These are phyloP conservation scores for Akanthomyces muscarius DNA, from an alignment of 2,329 filamentous ascomycete genomes.

Conservation along the genomic window DNA sequence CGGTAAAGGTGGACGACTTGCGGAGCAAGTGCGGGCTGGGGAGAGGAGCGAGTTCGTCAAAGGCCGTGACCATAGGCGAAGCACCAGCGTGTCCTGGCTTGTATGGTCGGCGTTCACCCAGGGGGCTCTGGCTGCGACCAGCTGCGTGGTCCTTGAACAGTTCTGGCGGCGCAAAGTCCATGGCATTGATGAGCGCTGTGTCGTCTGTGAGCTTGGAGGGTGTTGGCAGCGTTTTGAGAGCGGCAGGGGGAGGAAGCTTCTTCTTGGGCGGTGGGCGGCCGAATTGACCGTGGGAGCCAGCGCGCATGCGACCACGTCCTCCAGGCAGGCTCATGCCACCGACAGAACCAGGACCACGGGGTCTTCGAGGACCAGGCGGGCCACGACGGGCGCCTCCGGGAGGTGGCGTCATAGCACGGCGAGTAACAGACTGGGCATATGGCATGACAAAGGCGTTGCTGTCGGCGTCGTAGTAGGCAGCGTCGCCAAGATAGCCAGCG, in stretches of 20 bases:
- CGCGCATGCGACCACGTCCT: conserved; percentile 53
- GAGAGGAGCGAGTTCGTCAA: conserved; percentile 79
- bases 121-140: conserved; percentile 63
- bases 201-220: conserved; percentile 83
- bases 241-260: conserved; percentile 63
- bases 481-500: conserved; percentile 64
- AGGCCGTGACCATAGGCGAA: conserved; percentile 76
- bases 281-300: conserved; percentile 41
- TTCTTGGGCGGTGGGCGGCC: conserved; percentile 40
- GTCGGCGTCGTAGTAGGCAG: conserved; percentile 62
- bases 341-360: conserved; percentile 28
- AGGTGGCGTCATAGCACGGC: conserved; percentile 93
- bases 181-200: conserved; percentile 59
- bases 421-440: conserved; percentile 78
- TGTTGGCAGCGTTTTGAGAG: conserved; percentile 74
- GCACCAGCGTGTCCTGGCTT: conserved; percentile 67
- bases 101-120: conserved; percentile 66
- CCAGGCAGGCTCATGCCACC: conserved; percentile 19
- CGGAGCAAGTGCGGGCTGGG: conserved; percentile 80
- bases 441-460: conserved; percentile 72
- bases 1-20: conserved; percentile 75
- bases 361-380: conserved; percentile 48
- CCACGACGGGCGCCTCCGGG: conserved; percentile 53
- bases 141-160: conserved; percentile 62
- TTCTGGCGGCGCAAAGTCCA: conserved; percentile 83